Evolutionary conservation across 164 flowering plant genomes (phyloP).

Genomic region (Chimonanthus salicifolius): DNA sequence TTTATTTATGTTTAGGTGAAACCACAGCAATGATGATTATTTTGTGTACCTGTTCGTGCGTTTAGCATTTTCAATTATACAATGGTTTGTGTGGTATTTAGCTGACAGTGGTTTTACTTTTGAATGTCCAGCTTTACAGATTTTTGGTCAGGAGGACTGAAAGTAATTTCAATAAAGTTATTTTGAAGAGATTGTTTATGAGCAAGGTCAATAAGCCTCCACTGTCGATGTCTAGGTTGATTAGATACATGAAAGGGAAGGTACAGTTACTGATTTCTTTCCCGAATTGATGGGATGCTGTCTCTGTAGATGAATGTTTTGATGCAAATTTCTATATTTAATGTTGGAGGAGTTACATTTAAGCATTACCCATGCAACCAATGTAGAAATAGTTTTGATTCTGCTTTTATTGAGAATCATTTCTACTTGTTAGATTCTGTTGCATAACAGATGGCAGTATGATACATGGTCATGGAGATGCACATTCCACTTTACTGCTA

Average conservation of each 20-base stretch:
- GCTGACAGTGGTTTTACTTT: background rate
- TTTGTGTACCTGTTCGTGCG: background rate
- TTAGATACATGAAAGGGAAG: conserved; percentile 23
- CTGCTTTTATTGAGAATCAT: background rate
- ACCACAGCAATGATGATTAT: background rate
- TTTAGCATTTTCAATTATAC: too few relatives aligned
- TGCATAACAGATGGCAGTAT: background rate
- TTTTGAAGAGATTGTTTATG: conserved; percentile 25
- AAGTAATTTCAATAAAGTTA: conserved; percentile 24
- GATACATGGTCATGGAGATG: background rate
- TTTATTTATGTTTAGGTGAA: background rate
- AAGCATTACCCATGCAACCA: background rate
- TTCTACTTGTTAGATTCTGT: too few relatives aligned
- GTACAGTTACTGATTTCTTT: conserved; percentile 1
- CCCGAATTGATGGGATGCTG: background rate
- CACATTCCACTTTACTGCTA: background rate
- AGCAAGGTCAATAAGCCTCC: conserved; percentile 25
- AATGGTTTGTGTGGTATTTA: background rate
- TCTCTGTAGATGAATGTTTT: background rate
- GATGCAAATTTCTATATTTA: background rate
- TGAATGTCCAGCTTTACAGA: conserved; percentile 19
- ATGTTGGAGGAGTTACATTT: background rate
- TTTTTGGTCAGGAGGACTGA: conserved; percentile 25
- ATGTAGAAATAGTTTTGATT: background rate
- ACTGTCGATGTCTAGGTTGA: conserved; percentile 21